Conservation (phyloP, 2,329 filamentous ascomycete species). For the Microcera coccophila region DNA sequence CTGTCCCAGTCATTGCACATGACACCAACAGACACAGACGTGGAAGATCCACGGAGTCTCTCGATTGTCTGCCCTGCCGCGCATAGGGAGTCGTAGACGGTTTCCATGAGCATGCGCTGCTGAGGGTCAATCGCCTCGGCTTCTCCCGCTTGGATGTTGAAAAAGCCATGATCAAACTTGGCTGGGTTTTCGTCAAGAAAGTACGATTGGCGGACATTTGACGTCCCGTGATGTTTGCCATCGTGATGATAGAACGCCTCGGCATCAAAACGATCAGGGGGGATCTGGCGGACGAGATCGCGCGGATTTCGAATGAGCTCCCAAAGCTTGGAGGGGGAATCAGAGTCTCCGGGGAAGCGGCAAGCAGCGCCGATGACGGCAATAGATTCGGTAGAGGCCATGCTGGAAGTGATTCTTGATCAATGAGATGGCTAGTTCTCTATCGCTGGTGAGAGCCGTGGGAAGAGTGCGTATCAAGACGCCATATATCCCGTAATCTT, state of each 20-base stretch:
- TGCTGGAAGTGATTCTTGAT: no score
- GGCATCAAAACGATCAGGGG: not conserved
- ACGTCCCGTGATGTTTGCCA: conserved; percentile 5
- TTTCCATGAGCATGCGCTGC: conserved; percentile 19
- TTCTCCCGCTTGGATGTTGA: conserved; percentile 18
- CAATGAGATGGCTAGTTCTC: no score
- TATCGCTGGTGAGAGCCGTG: no score
- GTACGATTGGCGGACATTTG: not conserved
- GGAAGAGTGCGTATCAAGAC: no score
- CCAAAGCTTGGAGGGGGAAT: conserved; percentile 18
- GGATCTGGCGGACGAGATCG: not conserved
- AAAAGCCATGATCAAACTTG: conserved; percentile 18
- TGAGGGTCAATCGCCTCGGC: conserved; percentile 17
- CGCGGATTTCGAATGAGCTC: conserved; percentile 2
- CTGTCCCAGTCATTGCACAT: conserved; percentile 42
- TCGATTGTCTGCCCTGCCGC: not conserved
- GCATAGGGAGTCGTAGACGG: conserved; percentile 11
- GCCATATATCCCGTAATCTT: no score
- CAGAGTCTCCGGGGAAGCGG: conserved; percentile 17
- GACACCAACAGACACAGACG: not conserved
- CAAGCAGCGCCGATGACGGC: conserved; percentile 23
- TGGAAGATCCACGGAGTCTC: not conserved
- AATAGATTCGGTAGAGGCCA: conserved; percentile 4
- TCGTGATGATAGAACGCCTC: conserved; percentile 7
- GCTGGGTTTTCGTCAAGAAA: conserved; percentile 7